Conservation (phyloP, 2,329 filamentous ascomycete genomes). For the Pyrenochaeta sp. region DNA sequence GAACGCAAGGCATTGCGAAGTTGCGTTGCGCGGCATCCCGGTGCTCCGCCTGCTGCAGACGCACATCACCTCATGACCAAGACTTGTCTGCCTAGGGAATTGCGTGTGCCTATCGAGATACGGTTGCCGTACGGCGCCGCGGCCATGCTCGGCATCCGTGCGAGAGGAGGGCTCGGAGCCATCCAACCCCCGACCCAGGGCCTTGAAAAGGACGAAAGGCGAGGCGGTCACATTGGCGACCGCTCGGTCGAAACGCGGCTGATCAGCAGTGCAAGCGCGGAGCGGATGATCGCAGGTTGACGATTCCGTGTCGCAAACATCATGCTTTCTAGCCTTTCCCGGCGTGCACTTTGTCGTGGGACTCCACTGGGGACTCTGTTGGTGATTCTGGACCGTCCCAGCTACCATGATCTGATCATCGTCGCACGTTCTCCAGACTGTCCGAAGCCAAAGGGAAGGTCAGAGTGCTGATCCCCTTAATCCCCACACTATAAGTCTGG, state of each 20-base stretch:
- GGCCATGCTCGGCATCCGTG: constrained; percentile 9
- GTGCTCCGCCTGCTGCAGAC: constrained; percentile 6
- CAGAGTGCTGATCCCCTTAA: constrained; percentile 25
- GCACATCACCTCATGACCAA: constrained; percentile 11
- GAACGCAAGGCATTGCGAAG: constrained; percentile 13
- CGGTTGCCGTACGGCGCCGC: constrained; percentile 11
- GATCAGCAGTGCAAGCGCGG: constrained; percentile 1
- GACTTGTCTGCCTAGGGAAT: constrained; percentile 15
- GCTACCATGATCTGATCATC: constrained; percentile 7
- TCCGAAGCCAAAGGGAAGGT: constrained; percentile 18
- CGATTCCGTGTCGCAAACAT: not conserved
- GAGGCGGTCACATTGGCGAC: constrained; percentile 9
- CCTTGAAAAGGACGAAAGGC: not conserved
- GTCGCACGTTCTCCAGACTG: constrained; percentile 26
- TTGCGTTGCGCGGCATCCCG: not conserved
- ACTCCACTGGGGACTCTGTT: constrained; percentile 4
- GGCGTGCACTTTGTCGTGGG: not conserved
- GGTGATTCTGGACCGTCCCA: constrained; percentile 11
- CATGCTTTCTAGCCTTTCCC: not conserved
- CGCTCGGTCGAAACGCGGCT: constrained; percentile 35
- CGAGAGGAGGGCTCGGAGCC: constrained; percentile 13
- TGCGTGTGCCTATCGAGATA: constrained; percentile 3
- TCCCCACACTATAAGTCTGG: constrained; percentile 19
- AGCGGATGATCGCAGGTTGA: constrained; percentile 14
- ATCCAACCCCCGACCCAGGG: constrained; percentile 9